Percentiles rank a stretch among this genome's conserved stretches.
Conservation (phyloP, 257 asterid species). For the Hygrophila difformis region DNA sequence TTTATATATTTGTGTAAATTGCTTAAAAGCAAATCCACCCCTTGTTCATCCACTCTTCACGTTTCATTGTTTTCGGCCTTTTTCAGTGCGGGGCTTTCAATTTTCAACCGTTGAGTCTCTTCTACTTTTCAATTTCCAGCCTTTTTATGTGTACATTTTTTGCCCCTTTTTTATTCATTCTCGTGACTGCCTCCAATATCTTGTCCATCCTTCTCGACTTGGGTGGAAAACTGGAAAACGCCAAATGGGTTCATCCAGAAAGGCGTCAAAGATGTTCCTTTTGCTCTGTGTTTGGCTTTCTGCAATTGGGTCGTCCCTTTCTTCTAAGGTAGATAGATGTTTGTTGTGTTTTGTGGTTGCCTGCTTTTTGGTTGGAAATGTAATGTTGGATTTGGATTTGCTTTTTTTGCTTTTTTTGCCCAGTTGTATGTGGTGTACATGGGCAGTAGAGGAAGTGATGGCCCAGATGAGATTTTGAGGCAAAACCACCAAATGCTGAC, state of each 20-base stretch:
- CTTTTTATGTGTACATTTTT: constrained; percentile 15
- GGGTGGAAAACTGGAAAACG: constrained; percentile 9
- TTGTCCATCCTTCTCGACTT: constrained; percentile 10
- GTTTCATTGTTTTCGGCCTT: constrained; percentile 14
- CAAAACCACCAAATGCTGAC: constrained; percentile 69
- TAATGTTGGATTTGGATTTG: constrained; percentile 7
- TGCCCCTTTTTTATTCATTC: constrained; percentile 7
- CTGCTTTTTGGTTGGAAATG: constrained; percentile 5
- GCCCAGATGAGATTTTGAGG: constrained; percentile 68
- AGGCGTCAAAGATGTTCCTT: constrained; percentile 20
- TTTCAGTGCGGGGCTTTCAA: too few species aligned
- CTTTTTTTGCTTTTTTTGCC: constrained; percentile 1
- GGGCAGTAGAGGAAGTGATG: constrained; percentile 67
- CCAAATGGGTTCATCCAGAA: constrained; percentile 45
- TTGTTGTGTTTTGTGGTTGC: neutral
- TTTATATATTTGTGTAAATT: constrained; percentile 26
- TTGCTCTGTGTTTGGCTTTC: constrained; percentile 36
- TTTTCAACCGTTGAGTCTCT: too few species aligned
- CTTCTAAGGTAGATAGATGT: constrained; percentile 50
- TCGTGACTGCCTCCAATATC: constrained; percentile 14
- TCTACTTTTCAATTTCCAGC: too few species aligned
- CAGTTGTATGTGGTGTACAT: constrained; percentile 94
- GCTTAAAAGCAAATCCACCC: constrained; percentile 34
- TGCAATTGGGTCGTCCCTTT: constrained; percentile 36
- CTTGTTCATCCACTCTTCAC: constrained; percentile 30